phyloP scores from a whole-genome alignment of 1,284 basidiomycete species.

The Butyriboletus appendiculatus region DNA sequence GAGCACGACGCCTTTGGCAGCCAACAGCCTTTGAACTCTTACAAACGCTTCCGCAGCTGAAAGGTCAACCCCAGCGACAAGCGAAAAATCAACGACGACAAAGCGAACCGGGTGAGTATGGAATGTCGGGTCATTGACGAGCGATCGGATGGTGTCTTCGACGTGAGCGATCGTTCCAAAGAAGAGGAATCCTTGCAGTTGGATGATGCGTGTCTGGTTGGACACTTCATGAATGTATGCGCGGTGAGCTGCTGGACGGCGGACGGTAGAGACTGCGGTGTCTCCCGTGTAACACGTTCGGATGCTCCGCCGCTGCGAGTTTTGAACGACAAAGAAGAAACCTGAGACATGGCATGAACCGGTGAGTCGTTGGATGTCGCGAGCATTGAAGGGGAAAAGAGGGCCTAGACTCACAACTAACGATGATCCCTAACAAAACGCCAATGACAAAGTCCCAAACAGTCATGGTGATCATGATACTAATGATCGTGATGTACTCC shows the following conservation, averaged over 20 bases:
- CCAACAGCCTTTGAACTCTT: slow-evolving; percentile 83
- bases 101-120: slow-evolving; percentile 84
- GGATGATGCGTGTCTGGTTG: slow-evolving; percentile 88
- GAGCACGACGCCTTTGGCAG: slow-evolving; percentile 76
- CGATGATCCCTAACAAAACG: slow-evolving; percentile 89
- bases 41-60: slow-evolving; percentile 95
- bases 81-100: slow-evolving; percentile 82
- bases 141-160: slow-evolving; percentile 75
- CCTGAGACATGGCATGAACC: slow-evolving; percentile 42
- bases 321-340: slow-evolving; percentile 96
- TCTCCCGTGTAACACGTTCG: slow-evolving; percentile 80
- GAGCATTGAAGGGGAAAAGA: not conserved
- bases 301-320: slow-evolving; percentile 82
- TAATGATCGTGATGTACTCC: slow-evolving; percentile 78
- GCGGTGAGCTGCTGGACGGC: slow-evolving; percentile 85
- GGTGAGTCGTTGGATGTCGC: slow-evolving; percentile 10
- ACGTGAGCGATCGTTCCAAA: slow-evolving; percentile 94
- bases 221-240: slow-evolving; percentile 91
- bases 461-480: slow-evolving; percentile 91
- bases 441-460: slow-evolving; percentile 95
- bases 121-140: slow-evolving; percentile 80
- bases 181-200: slow-evolving; percentile 93
- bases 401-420: slow-evolving; percentile 68
- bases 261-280: slow-evolving; percentile 86
- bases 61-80: slow-evolving; percentile 92